Evolutionary conservation across 352 stramenopile species (phyloP).

Genomic region (Phytopythium delawarense): DNA sequence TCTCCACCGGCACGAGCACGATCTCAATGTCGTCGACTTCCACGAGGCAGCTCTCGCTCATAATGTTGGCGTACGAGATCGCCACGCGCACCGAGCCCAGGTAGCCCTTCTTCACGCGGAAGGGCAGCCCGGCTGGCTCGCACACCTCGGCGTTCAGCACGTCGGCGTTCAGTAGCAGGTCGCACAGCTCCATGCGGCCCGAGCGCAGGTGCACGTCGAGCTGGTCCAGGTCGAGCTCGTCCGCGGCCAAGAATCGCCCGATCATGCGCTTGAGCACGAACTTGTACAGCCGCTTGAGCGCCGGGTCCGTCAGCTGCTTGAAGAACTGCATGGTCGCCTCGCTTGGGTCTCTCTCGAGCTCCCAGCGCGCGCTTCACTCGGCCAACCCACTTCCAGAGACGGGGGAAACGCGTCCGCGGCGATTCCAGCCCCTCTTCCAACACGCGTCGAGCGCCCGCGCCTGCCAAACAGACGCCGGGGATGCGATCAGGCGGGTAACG

Average conservation of each 20-base stretch:
- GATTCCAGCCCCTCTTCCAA: too few species aligned
- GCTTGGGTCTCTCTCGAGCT: neutral
- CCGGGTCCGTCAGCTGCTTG: slow-evolving; percentile 83
- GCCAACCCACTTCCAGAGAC: neutral
- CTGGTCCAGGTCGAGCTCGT: slow-evolving; percentile 85
- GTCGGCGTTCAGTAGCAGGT: slow-evolving; percentile 73
- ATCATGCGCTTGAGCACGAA: slow-evolving; percentile 90
- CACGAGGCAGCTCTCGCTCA: slow-evolving; percentile 85
- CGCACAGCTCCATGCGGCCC: slow-evolving; percentile 73
- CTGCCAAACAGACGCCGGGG: too few species aligned
- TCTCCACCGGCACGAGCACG: slow-evolving; percentile 59
- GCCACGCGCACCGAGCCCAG: slow-evolving; percentile 77
- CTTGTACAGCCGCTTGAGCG: slow-evolving; percentile 90
- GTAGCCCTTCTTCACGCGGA: slow-evolving; percentile 86
- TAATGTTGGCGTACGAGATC: slow-evolving; percentile 86
- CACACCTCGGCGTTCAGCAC: slow-evolving; percentile 80
- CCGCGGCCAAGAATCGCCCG: slow-evolving; percentile 74
- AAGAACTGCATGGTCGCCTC: slow-evolving; percentile 73
- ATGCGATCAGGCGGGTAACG: too few species aligned
- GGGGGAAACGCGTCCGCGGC: too few species aligned
- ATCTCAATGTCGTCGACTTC: slow-evolving; percentile 89
- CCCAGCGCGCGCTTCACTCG: too few species aligned
- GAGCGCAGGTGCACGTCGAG: slow-evolving; percentile 81
- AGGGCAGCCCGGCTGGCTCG: slow-evolving; percentile 60
- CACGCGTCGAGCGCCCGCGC: too few species aligned